These are phyloP conservation scores for Naganishia friedmannii DNA, from an alignment of 768 basidiomycete species.

Conservation along the genomic window DNA sequence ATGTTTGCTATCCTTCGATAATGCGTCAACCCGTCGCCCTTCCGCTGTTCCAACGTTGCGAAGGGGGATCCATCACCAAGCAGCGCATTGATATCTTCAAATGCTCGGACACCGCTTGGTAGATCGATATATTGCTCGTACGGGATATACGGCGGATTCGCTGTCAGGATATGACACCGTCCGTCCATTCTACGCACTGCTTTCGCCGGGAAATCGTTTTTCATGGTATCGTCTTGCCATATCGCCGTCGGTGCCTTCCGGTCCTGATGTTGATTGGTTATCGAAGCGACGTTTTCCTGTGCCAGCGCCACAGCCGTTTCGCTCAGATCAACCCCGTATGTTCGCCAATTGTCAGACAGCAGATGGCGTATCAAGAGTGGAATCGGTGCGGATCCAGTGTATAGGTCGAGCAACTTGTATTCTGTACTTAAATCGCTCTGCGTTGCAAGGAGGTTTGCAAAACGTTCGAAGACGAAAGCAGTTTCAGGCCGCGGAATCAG, in stretches of 20 bases:
- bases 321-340: constrained; percentile 5
- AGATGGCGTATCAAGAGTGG: constrained; percentile 71
- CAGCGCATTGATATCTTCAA: constrained; percentile 78
- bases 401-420: constrained; percentile 71
- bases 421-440: constrained; percentile 43
- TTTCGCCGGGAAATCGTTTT: constrained; percentile 57
- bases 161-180: constrained; percentile 36
- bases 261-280: neutral
- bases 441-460: constrained; percentile 58
- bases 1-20: constrained; percentile 70
- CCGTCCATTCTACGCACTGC: constrained; percentile 15
- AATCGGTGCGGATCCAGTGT: constrained; percentile 90
- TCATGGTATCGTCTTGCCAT: constrained; percentile 28
- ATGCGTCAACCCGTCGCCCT: constrained; percentile 60
- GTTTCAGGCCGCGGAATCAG: constrained; percentile 96
- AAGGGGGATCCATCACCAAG: constrained; percentile 64
- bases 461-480: constrained; percentile 56
- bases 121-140: constrained; percentile 63
- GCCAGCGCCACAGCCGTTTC: constrained; percentile 30
- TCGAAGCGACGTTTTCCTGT: constrained; percentile 32
- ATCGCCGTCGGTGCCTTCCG: neutral
- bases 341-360: constrained; percentile 23
- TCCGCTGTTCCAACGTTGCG: constrained; percentile 36
- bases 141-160: constrained; percentile 65
- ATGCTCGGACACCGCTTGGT: constrained; percentile 66